phyloP scores from a whole-genome alignment of 2,329 filamentous ascomycete genomes.

The Scedosporium apiospermum region DNA sequence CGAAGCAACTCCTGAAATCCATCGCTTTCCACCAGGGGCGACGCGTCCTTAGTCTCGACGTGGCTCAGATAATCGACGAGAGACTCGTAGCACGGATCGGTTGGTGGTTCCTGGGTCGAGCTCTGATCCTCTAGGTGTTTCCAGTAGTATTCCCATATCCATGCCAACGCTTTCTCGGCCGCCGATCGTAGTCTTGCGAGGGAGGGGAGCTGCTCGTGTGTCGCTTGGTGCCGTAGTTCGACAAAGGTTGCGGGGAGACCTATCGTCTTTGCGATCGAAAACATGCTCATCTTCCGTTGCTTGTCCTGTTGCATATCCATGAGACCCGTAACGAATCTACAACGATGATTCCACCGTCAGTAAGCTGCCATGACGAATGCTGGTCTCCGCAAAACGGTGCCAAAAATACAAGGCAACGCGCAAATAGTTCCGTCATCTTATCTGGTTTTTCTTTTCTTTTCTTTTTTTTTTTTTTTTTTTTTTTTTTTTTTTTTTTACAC shows the following conservation, averaged over 20 bases:
- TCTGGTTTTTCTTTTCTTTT: no score
- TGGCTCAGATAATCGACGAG: neutral
- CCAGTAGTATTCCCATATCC: slow-evolving; percentile 93
- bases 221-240: slow-evolving; percentile 80
- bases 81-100: slow-evolving; percentile 2
- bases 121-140: slow-evolving; percentile 27
- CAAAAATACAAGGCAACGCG: no score
- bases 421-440: no score
- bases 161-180: slow-evolving; percentile 60
- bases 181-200: slow-evolving; percentile 63
- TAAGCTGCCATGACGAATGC: no score
- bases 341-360: neutral
- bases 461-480: no score
- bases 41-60: slow-evolving; percentile 14
- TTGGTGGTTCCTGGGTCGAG: slow-evolving; percentile 2
- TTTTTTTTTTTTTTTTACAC: no score
- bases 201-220: slow-evolving; percentile 77
- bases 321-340: slow-evolving; percentile 70
- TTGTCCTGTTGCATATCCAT: slow-evolving; percentile 64
- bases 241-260: slow-evolving; percentile 71
- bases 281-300: slow-evolving; percentile 62
- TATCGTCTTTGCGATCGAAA: slow-evolving; percentile 57
- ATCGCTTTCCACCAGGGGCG: slow-evolving; percentile 12
- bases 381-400: no score
- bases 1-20: slow-evolving; percentile 21